Evolutionary conservation across 441 rosid species (phyloP), one percentile per base, ranked within the genome.

Genomic region (Brassica hybrid): DNA sequence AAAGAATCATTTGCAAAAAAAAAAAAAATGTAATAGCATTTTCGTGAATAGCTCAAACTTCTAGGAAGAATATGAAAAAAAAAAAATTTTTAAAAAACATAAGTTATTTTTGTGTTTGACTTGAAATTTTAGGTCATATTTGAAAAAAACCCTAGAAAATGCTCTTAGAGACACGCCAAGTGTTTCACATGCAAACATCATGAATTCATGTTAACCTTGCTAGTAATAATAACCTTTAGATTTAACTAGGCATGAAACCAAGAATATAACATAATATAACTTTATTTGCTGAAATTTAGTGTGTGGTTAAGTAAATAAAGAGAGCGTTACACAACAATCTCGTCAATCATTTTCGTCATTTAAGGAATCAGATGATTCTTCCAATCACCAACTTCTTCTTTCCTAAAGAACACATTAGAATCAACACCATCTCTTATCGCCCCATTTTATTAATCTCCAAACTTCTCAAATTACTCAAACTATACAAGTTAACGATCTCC

Each of bases 381-480:
- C 50, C 50, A 43, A 14, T 43, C 50, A 12, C 50, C 50, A 43
- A 43, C 50, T 43, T 43, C 50, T 11, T 14, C 50, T 43, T 43
- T 43, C 50, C 50, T 43, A 14, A 43, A 43, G 50, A 43, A 43
- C n/a, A 43, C 50, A 43, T 43, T 43, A 43, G 50, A 43, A 43
- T 43, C 50, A 11, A 43, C 11, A 43, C 50, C 50, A 43, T 11
- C 11, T 4, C 50, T 43, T 14, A 14, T 43, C n/a, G 50, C 11
- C 50, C 50, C 50, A 1, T 43, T 43, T 45, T 45, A 45, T 45
- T 45, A 13, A 13, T 45, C 52, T 87, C 85, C 69, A 88, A 75
- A 45, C 74, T 84, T 21, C 88, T 88, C 73, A 91, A 14, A 12
- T 81, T 87, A 1, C 79, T 75, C 34, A 90, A 73, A 59, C 89